Conservation (phyloP, 805 yeast genomes). For the Hanseniaspora clermontiae region DNA sequence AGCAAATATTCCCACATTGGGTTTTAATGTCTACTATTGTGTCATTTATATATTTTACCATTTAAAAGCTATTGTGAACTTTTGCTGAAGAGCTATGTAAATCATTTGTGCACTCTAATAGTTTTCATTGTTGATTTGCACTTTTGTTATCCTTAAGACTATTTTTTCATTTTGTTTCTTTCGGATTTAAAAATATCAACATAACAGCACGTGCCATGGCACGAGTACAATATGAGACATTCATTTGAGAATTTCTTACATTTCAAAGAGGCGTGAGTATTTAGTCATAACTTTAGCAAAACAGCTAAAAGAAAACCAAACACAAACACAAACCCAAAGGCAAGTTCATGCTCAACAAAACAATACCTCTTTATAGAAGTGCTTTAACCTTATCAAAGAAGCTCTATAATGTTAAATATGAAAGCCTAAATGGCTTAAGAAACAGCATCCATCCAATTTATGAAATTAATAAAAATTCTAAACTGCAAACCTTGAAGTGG, state of each 20-base stretch:
- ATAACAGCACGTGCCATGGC: background rate
- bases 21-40: background rate
- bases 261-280: no score
- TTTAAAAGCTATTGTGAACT: background rate
- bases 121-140: no score
- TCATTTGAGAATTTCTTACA: no score
- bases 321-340: background rate
- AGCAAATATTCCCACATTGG: no score
- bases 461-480: slow-evolving; percentile 19
- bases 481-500: slow-evolving; percentile 9
- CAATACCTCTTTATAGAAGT: background rate
- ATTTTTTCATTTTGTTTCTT: background rate
- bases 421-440: background rate
- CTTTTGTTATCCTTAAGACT: background rate
- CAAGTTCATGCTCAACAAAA: background rate
- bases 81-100: no score
- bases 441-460: slow-evolving; percentile 9
- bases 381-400: background rate
- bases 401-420: background rate
- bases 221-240: background rate
- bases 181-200: background rate
- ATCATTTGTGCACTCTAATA: no score
- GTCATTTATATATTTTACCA: background rate
- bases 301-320: background rate
- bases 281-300: background rate